Percentiles rank a stretch among this genome's conserved stretches.
These are phyloP conservation scores for Heliamphora exappendiculata DNA, from an alignment of 148 eudicot genomes.

Conservation along the genomic window DNA sequence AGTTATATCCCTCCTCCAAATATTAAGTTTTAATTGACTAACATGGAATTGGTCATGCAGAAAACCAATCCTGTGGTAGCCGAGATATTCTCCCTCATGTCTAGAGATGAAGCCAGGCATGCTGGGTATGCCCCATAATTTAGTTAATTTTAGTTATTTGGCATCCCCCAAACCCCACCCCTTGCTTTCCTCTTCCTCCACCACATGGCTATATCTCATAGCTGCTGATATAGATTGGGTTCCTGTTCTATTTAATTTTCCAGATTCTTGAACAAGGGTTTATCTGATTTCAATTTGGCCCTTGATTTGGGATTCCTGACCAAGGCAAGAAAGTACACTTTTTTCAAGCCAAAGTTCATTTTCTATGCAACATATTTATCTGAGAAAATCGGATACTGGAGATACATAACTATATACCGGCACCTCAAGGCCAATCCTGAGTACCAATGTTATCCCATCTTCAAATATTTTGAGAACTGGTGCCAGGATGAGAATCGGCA, in stretches of 20 bases:
- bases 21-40: background rate
- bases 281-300: slow-evolving; percentile 94
- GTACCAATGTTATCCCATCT: slow-evolving; percentile 85
- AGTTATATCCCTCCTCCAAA: background rate
- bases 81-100: slow-evolving; percentile 99
- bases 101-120: slow-evolving; percentile 96
- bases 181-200: too few relatives aligned
- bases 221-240: background rate
- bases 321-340: slow-evolving; percentile 94
- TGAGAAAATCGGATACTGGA: slow-evolving; percentile 98
- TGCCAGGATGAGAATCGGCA: slow-evolving; percentile 99
- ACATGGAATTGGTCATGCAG: slow-evolving; percentile 37
- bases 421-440: slow-evolving; percentile 91
- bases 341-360: slow-evolving; percentile 98
- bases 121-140: slow-evolving; percentile 62
- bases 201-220: too few relatives aligned
- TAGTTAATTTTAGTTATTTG: background rate
- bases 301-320: slow-evolving; percentile 91
- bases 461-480: slow-evolving; percentile 99
- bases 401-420: slow-evolving; percentile 93
- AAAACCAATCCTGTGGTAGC: slow-evolving; percentile 98
- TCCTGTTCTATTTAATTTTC: background rate
- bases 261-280: slow-evolving; percentile 96
- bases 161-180: too few relatives aligned
- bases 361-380: slow-evolving; percentile 93